A percentile compares a stretch with the other conserved stretches of the same genome.
phyloP scores from a whole-genome alignment of 345 rosid genomes.

The Punica granatum region DNA sequence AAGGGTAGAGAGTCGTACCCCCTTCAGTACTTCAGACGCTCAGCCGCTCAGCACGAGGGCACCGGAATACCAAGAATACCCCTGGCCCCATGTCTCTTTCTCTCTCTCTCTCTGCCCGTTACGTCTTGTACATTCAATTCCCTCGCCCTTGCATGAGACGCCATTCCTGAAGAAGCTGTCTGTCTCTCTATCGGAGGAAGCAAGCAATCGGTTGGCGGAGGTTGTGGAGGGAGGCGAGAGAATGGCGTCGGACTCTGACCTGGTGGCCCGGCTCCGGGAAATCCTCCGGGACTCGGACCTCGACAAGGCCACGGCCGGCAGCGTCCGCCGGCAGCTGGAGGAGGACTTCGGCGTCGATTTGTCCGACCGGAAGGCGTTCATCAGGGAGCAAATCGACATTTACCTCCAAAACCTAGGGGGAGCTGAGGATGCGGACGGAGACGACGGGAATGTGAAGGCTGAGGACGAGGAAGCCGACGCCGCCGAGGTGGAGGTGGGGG shows the following conservation, averaged over 20 bases:
- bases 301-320: constrained; percentile 60
- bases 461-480: constrained; percentile 26
- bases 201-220: constrained; percentile 10
- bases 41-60: not conserved
- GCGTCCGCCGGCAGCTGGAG: constrained; percentile 66
- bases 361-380: constrained; percentile 46
- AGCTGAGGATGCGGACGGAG: constrained; percentile 12
- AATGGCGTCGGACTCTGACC: constrained; percentile 70
- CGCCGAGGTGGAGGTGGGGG: constrained; percentile 24
- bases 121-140: constrained; percentile 2
- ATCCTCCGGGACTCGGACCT: constrained; percentile 67
- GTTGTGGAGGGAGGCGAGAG: constrained; percentile 3
- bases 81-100: constrained; percentile 10
- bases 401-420: constrained; percentile 39
- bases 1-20: not conserved
- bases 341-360: constrained; percentile 53
- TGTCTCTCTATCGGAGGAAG: constrained; percentile 15
- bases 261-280: constrained; percentile 62
- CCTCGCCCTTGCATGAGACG: constrained; percentile 21
- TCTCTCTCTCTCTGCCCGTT: not conserved
- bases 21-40: not conserved
- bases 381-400: constrained; percentile 67
- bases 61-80: constrained; percentile 12
- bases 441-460: constrained; percentile 16
- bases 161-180: constrained; percentile 7